These are phyloP conservation scores for Saraca asoca DNA, from an alignment of 331 rosid genomes.

Conservation along the genomic window DNA sequence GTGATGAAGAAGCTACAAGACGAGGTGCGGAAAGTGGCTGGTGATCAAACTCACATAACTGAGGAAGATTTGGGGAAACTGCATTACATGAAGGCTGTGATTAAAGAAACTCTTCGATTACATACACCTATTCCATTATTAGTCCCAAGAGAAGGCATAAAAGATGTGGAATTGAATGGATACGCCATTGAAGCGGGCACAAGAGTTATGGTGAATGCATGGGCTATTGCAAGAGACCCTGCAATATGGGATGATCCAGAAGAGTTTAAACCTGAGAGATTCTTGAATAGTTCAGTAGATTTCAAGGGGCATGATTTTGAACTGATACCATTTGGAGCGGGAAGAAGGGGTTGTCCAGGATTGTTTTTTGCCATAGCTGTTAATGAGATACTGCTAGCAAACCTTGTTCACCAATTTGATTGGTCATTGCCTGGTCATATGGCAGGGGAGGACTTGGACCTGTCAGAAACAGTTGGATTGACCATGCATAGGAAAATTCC, in stretches of 20 bases:
- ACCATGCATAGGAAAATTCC: conserved; percentile 9
- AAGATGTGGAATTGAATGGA: not conserved
- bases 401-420: conserved; percentile 12
- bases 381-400: conserved; percentile 1
- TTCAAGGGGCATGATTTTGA: conserved; percentile 16
- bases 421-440: conserved; percentile 4
- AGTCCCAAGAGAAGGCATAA: conserved; percentile 10
- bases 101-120: conserved; percentile 26
- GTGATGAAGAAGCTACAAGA: conserved; percentile 5
- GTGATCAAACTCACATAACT: not conserved
- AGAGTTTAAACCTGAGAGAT: conserved; percentile 20
- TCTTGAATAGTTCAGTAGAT: conserved; percentile 1
- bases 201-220: conserved; percentile 1
- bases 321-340: conserved; percentile 26
- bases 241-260: not conserved
- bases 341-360: conserved; percentile 24
- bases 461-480: not conserved
- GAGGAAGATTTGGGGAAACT: conserved; percentile 11
- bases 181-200: not conserved
- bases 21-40: conserved; percentile 4
- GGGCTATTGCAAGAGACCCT: conserved; percentile 26
- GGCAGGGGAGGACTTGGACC: not conserved
- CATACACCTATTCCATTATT: not conserved
- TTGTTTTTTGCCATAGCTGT: not conserved
- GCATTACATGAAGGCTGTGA: conserved; percentile 17